phyloP scores from a whole-genome alignment of 768 basidiomycete species.

The Naganishia antarctica region DNA sequence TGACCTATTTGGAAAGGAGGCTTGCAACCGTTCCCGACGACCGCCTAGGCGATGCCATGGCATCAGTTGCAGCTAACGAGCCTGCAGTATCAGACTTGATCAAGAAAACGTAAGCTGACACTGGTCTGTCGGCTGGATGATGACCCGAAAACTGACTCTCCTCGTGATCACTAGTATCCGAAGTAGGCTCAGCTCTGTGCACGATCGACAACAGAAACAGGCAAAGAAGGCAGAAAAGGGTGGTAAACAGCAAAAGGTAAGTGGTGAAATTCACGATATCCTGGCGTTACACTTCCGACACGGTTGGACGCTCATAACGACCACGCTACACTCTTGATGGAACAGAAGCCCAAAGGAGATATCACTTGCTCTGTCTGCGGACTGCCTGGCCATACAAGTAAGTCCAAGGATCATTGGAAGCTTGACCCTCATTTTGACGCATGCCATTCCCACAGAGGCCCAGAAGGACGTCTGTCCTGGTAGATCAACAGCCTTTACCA shows the following conservation, averaged over 20 bases:
- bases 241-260: conserved; percentile 14
- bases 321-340: too few relatives aligned
- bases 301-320: too few relatives aligned
- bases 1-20: conserved; percentile 10
- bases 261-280: too few relatives aligned
- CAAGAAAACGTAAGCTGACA: not conserved
- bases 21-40: conserved; percentile 1
- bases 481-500: not conserved
- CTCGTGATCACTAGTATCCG: not conserved
- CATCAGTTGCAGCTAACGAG: not conserved
- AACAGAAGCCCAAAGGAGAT: conserved; percentile 10
- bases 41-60: not conserved
- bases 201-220: conserved; percentile 16
- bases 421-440: too few relatives aligned
- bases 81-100: conserved; percentile 9
- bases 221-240: conserved; percentile 9
- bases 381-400: conserved; percentile 5
- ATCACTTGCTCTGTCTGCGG: conserved; percentile 18
- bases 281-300: too few relatives aligned
- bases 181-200: not conserved
- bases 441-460: conserved; percentile 6
- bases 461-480: conserved; percentile 16
- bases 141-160: too few relatives aligned
- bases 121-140: not conserved
- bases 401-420: not conserved